phyloP scores from a whole-genome alignment of 805 yeast species.

The Candida cerambycidarum region DNA sequence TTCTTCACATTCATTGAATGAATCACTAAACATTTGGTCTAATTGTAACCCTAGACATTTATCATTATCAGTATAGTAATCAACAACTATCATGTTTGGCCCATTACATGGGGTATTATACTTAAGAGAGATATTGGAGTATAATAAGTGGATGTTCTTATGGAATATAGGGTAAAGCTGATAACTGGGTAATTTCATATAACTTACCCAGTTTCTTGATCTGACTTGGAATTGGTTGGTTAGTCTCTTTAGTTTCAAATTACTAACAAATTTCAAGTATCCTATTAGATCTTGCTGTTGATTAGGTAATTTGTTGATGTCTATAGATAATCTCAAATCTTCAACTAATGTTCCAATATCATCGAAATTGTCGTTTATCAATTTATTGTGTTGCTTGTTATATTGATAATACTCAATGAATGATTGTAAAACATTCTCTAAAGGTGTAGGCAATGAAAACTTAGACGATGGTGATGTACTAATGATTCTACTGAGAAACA shows the following conservation, averaged over 20 bases:
- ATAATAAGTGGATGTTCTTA: conserved; percentile 74
- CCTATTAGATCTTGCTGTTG: conserved; percentile 32
- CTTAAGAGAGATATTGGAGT: conserved; percentile 77
- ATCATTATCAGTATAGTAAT: conserved; percentile 88
- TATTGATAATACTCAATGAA: conserved; percentile 38
- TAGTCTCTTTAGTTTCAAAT: conserved; percentile 41
- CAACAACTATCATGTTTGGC: conserved; percentile 80
- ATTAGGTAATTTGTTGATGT: conserved; percentile 36
- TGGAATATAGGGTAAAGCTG: conserved; percentile 53
- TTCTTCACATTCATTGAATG: conserved; percentile 68
- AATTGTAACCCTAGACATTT: conserved; percentile 86
- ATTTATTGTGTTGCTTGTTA: conserved; percentile 19
- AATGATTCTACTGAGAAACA: conserved; percentile 52
- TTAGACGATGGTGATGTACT: conserved; percentile 85
- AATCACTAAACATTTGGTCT: conserved; percentile 73
- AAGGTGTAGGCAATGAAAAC: conserved; percentile 66
- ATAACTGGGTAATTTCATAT: conserved; percentile 35
- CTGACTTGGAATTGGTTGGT: conserved; percentile 48
- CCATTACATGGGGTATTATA: conserved; percentile 92
- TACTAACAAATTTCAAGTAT: conserved; percentile 36
- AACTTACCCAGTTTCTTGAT: conserved; percentile 49
- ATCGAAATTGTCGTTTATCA: conserved; percentile 25
- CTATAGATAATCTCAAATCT: conserved; percentile 26
- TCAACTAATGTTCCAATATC: conserved; percentile 26
- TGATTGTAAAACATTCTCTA: conserved; percentile 53